A percentile compares a stretch with the other conserved stretches of the same genome.
Evolutionary conservation across 176 grass and related monocot genomes (phyloP).

Genomic region (Phragmites australis): DNA sequence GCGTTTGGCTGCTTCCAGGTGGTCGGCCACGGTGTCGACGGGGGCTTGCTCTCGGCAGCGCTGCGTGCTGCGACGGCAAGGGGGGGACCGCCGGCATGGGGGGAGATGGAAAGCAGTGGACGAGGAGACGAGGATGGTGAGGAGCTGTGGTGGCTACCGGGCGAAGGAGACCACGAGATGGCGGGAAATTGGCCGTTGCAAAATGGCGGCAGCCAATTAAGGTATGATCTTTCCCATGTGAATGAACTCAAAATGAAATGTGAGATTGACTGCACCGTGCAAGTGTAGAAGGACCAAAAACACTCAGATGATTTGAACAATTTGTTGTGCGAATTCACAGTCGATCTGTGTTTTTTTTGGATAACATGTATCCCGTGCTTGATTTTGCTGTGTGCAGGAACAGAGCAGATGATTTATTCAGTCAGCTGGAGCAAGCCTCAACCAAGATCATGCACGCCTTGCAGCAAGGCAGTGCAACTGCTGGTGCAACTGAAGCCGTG

Average conservation of each 20-base stretch:
- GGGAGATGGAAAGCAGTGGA: conserved; percentile 22
- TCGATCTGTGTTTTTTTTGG: not conserved
- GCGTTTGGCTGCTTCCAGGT: conserved; percentile 64
- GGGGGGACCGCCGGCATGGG: not conserved
- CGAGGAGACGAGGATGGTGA: conserved; percentile 38
- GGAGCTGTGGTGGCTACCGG: conserved; percentile 55
- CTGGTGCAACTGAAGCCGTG: not conserved
- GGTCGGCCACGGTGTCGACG: conserved; percentile 56
- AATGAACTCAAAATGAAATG: not conserved
- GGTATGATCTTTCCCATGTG: not conserved
- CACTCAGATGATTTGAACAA: not conserved
- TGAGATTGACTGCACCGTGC: not conserved
- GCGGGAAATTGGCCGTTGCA: conserved; percentile 23
- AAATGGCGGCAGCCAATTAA: conserved; percentile 8
- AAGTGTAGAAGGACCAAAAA: not conserved
- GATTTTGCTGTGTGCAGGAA: conserved; percentile 35
- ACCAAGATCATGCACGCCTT: conserved; percentile 21
- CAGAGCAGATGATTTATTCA: conserved; percentile 26
- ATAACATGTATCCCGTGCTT: not conserved
- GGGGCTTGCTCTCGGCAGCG: conserved; percentile 28
- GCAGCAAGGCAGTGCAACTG: not conserved
- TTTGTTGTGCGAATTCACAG: not conserved
- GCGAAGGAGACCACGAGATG: conserved; percentile 28
- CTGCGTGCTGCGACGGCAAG: not conserved
- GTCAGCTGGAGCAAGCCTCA: conserved; percentile 39